Evolutionary conservation across 768 basidiomycete genomes (phyloP).

Genomic region (Calvatia gigantea): DNA sequence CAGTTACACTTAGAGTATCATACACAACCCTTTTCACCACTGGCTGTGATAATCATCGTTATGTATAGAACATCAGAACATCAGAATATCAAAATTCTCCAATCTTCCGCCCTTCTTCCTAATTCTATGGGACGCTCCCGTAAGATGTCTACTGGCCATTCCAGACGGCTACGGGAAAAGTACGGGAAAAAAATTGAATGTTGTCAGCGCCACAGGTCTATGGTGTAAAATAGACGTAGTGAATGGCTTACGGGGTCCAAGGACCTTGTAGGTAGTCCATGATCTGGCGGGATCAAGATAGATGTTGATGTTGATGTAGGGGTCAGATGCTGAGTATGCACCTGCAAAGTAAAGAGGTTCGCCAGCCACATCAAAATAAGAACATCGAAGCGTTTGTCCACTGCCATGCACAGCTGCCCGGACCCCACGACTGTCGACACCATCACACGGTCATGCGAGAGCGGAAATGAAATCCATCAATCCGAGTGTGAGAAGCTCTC

Average conservation of each 20-base stretch:
- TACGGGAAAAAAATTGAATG: not conserved
- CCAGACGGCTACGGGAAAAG: slow-evolving; percentile 20
- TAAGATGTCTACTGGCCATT: slow-evolving; percentile 15
- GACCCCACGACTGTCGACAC: not conserved
- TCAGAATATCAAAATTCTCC: no score
- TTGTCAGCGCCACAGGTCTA: not conserved
- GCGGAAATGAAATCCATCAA: not conserved
- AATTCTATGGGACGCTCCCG: not conserved
- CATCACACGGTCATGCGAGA: not conserved
- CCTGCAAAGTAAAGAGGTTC: slow-evolving; percentile 14
- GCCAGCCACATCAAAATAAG: not conserved
- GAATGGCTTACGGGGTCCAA: slow-evolving; percentile 25
- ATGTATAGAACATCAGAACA: no score
- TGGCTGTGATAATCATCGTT: not conserved
- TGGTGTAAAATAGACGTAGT: not conserved
- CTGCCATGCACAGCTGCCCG: not conserved
- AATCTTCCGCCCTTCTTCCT: not conserved
- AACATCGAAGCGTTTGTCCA: not conserved
- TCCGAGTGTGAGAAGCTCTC: not conserved
- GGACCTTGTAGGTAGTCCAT: slow-evolving; percentile 29
- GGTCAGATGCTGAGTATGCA: slow-evolving; percentile 30
- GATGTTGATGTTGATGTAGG: slow-evolving; percentile 33
- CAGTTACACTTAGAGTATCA: not conserved
- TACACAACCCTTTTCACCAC: not conserved
- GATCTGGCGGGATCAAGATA: slow-evolving; percentile 27